Base-by-base conservation (phyloP, 805 yeast genomes). In the Saccharomycopsis fermentans region DNA sequence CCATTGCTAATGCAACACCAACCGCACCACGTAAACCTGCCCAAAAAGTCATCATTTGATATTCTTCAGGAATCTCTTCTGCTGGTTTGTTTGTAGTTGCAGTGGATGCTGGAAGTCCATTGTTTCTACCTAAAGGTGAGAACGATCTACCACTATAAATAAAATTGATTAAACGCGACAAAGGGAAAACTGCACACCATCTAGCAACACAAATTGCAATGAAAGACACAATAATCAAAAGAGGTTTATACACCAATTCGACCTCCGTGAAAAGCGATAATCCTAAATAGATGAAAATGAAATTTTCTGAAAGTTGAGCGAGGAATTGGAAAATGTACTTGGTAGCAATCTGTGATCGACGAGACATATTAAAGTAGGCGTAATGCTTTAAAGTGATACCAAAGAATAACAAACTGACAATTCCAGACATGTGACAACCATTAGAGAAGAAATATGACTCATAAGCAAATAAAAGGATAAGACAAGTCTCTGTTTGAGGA, bases 1-100 rank as follows among this genome's bases (percentile, higher is more conserved):
- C 99, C 83, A 95, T 90, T 0, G 99, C 99, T 67, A 94, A 79
- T 0, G 99, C 99, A 4, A 94, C 99, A 63, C 99, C 99, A 37
- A 94, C 99, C 0, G 99, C 99, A 60, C 99, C 99, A 68, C 99
- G 79, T 58, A 94, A 76, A 3, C 99, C 99, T 2, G 99, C 99
- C 99, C 99, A 94, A 70, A 94, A 94, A 55, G 92, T 90, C 99
- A 94, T 94, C 88, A 90, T 90, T 73, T 94, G 99, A 71, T 94
- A 94, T 62, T 86, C 89, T 66, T 89, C 92, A 27, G 96, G 94
- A 62, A 94, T 90, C 72, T 92, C 98, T 66, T 90, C 97, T 1
- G 87, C 86, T 12, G 59, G 36, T 6, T 29, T 36, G 14, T 47
- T 29, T 17, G 63, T 53, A 3, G 27, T 57, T 43, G 26, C 26